Conservation (phyloP, 306 rosid species). For the Acacia acuminata region DNA sequence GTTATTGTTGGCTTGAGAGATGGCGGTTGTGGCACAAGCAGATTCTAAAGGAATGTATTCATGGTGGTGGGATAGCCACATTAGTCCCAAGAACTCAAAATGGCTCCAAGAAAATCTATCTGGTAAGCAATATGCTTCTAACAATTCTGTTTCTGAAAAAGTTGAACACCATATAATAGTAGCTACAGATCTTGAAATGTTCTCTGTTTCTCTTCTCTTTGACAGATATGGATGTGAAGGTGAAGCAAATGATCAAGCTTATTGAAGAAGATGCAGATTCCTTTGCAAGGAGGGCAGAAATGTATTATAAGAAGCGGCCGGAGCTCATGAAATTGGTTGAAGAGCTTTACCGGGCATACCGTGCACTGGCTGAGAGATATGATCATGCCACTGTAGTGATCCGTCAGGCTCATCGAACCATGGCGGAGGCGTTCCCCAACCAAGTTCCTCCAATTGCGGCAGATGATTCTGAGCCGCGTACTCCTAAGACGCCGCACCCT, state of each 20-base stretch:
- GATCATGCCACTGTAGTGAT: slow-evolving; percentile 92
- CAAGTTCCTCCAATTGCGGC: slow-evolving; percentile 61
- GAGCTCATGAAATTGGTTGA: slow-evolving; percentile 98
- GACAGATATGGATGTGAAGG: slow-evolving; percentile 93
- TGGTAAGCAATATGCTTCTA: slow-evolving; percentile 43
- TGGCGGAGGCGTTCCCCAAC: slow-evolving; percentile 95
- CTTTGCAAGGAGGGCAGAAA: slow-evolving; percentile 98
- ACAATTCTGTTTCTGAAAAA: slow-evolving; percentile 8
- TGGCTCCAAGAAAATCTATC: slow-evolving; percentile 97
- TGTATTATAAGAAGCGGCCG: slow-evolving; percentile 95
- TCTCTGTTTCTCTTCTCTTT: slow-evolving; percentile 21
- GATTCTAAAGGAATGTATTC: slow-evolving; percentile 83
- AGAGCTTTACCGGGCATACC: slow-evolving; percentile 94
- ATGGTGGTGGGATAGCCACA: slow-evolving; percentile 99
- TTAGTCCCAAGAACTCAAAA: slow-evolving; percentile 93
- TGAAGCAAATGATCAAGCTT: slow-evolving; percentile 95
- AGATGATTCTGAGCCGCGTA: slow-evolving; percentile 76
- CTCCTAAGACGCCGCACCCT: slow-evolving; percentile 62
- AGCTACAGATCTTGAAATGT: not conserved
- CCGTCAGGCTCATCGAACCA: slow-evolving; percentile 93
- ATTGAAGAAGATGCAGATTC: slow-evolving; percentile 99
- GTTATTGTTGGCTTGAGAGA: slow-evolving; percentile 42
- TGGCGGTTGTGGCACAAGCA: slow-evolving; percentile 54
- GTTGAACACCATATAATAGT: not conserved
- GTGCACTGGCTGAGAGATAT: slow-evolving; percentile 96